Evolutionary conservation across 1,284 basidiomycete genomes (phyloP).

Genomic region (Mycena sp.): DNA sequence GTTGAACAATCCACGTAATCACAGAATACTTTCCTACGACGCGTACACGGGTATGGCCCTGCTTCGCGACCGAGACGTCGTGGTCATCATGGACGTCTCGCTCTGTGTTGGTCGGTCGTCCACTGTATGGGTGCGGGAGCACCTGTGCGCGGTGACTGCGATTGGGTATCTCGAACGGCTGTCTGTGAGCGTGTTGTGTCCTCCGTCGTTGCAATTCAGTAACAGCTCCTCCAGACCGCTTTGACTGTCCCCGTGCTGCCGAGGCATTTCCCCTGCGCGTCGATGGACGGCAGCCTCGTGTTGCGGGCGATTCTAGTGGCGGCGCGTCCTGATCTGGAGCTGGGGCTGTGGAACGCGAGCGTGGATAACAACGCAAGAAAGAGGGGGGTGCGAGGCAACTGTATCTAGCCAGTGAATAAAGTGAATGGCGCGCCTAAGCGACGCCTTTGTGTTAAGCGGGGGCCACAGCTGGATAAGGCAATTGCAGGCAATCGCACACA

Average conservation of each 20-base stretch:
- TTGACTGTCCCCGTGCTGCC: slow-evolving; percentile 52
- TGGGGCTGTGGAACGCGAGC: slow-evolving; percentile 54
- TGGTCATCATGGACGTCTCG: slow-evolving; percentile 61
- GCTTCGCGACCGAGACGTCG: slow-evolving; percentile 56
- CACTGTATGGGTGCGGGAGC: slow-evolving; percentile 59
- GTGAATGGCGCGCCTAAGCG: no score
- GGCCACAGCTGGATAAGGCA: no score
- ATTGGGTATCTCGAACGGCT: slow-evolving; percentile 62
- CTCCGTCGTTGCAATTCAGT: background rate
- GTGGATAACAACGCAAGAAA: slow-evolving; percentile 41
- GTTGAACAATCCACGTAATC: background rate
- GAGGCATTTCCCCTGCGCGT: slow-evolving; percentile 44
- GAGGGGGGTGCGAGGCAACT: background rate
- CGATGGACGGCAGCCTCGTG: slow-evolving; percentile 51
- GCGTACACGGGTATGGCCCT: slow-evolving; percentile 52
- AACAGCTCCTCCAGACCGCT: slow-evolving; percentile 38
- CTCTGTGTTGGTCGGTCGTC: slow-evolving; percentile 55
- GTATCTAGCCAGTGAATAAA: no score
- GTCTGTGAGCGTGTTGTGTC: background rate
- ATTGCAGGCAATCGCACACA: no score
- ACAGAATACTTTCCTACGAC: slow-evolving; percentile 64
- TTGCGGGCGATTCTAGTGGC: slow-evolving; percentile 59
- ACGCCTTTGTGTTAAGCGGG: no score
- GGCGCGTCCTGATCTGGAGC: slow-evolving; percentile 53
- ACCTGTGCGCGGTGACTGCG: slow-evolving; percentile 57